Percentiles rank a stretch among this genome's conserved stretches.
Conservation (phyloP, 2,329 filamentous ascomycete genomes). For the Ophiostoma pallidulum region DNA sequence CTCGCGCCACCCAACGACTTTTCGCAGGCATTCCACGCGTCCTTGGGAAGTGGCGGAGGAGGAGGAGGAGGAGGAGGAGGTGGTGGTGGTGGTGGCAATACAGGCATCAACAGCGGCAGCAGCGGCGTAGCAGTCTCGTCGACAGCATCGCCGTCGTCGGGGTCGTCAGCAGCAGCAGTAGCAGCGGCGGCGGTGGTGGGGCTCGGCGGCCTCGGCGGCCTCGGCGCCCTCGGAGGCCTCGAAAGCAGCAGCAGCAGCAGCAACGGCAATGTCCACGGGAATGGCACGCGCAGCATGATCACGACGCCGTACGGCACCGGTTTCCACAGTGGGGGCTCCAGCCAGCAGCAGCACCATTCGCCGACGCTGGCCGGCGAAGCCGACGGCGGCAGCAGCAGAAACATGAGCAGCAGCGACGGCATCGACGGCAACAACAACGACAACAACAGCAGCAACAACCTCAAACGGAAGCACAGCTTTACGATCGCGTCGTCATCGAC, state of each 20-base stretch:
- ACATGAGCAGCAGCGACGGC: background rate
- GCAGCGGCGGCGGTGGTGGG: conserved; percentile 10
- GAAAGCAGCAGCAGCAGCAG: too few relatives aligned
- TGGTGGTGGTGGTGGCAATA: too few relatives aligned
- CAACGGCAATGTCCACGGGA: too few relatives aligned
- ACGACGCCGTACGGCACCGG: conserved; percentile 32
- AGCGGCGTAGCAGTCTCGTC: conserved; percentile 20
- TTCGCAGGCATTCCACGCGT: conserved; percentile 37
- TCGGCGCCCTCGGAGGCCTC: too few relatives aligned
- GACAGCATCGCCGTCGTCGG: background rate
- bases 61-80: too few relatives aligned
- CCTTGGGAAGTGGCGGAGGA: too few relatives aligned
- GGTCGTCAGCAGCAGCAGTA: conserved; percentile 13
- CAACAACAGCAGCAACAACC: conserved; percentile 22
- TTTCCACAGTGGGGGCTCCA: conserved; percentile 11
- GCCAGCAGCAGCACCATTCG: conserved; percentile 5
- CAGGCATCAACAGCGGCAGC: too few relatives aligned
- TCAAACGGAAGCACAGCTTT: conserved; percentile 33
- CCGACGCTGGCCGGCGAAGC: conserved; percentile 18
- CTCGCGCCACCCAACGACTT: conserved; percentile 46
- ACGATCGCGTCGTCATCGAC: conserved; percentile 12
- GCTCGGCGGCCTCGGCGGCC: conserved; percentile 25
- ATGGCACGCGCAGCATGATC: too few relatives aligned
- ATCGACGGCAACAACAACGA: conserved; percentile 21
- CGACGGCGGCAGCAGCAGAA: conserved; percentile 9